phyloP scores from a whole-genome alignment of 2,329 filamentous ascomycete species.

The Fusarium veterinarium region DNA sequence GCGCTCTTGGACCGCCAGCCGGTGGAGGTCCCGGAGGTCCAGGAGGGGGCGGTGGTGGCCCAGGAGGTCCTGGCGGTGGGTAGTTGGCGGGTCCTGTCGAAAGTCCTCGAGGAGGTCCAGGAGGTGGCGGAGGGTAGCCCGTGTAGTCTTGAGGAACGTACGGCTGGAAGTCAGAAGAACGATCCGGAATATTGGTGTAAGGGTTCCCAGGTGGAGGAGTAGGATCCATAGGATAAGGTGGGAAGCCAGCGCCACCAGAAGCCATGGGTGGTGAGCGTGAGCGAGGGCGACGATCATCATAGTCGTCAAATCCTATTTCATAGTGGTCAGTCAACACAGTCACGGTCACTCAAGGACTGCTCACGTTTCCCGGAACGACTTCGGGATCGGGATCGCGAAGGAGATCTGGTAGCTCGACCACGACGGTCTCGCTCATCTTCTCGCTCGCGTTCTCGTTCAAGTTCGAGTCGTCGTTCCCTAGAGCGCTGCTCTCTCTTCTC shows the following conservation, averaged over 20 bases:
- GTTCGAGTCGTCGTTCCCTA: slow-evolving; percentile 47
- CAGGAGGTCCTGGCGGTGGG: slow-evolving; percentile 44
- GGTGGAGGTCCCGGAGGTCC: slow-evolving; percentile 50
- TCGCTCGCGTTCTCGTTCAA: slow-evolving; percentile 37
- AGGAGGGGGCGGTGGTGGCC: slow-evolving; percentile 43
- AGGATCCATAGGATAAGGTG: slow-evolving; percentile 53
- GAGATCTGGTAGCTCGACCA: slow-evolving; percentile 47
- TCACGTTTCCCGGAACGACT: slow-evolving; percentile 47
- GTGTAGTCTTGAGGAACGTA: slow-evolving; percentile 59
- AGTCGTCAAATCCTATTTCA: slow-evolving; percentile 45
- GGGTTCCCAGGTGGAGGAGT: slow-evolving; percentile 38
- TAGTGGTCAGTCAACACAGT: slow-evolving; percentile 25
- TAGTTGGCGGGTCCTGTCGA: slow-evolving; percentile 13
- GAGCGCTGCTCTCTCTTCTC: slow-evolving; percentile 51
- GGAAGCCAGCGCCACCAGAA: slow-evolving; percentile 64
- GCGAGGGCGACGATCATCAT: slow-evolving; percentile 53
- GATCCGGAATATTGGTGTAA: slow-evolving; percentile 53
- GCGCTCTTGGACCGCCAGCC: slow-evolving; percentile 49
- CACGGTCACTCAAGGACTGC: slow-evolving; percentile 15
- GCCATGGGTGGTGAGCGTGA: slow-evolving; percentile 63
- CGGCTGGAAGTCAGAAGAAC: slow-evolving; percentile 51
- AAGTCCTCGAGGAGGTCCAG: slow-evolving; percentile 44
- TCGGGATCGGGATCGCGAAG: slow-evolving; percentile 33
- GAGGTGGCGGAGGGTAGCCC: slow-evolving; percentile 55
- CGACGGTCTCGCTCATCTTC: slow-evolving; percentile 34